Percentiles rank a stretch among this genome's conserved stretches.
phyloP scores from a whole-genome alignment of 73 alveolate species.

The Blepharisma japonicum region DNA sequence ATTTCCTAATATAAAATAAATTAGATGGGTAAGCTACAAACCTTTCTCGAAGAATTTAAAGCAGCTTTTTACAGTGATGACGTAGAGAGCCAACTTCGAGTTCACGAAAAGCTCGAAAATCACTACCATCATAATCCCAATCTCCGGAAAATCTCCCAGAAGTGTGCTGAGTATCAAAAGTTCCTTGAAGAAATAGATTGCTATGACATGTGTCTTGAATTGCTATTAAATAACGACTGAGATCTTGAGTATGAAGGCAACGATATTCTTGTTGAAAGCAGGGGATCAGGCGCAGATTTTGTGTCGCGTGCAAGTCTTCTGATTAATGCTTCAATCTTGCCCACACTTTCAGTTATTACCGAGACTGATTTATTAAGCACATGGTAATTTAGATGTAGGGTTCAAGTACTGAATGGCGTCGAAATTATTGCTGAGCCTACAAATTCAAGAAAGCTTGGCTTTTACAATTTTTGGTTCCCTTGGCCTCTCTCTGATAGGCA shows the following conservation, averaged over 20 bases:
- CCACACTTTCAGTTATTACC: not conserved
- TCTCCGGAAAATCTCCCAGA: not conserved
- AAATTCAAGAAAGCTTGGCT: conserved; percentile 1
- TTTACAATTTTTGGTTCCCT: conserved; percentile 26
- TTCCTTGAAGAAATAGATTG: not conserved
- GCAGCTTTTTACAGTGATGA: not conserved
- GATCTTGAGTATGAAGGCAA: not conserved
- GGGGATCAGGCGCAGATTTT: not conserved
- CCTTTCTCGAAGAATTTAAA: not conserved
- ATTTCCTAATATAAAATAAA: too few species aligned
- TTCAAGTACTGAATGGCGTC: not conserved
- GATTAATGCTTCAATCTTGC: not conserved
- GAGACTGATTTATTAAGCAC: not conserved
- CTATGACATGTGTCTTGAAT: not conserved
- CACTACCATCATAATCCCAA: not conserved
- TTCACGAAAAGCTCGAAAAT: not conserved
- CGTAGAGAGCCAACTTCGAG: not conserved
- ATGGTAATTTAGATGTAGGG: not conserved
- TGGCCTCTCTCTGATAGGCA: conserved; percentile 26
- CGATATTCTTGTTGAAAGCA: not conserved
- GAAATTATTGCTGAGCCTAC: conserved; percentile 20
- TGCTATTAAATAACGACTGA: not conserved
- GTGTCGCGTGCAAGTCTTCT: not conserved
- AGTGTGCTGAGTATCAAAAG: not conserved
- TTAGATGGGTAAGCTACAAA: not conserved